Conservation (phyloP, 2,329 filamentous ascomycete genomes). For the Stachybotrys chartarum region DNA sequence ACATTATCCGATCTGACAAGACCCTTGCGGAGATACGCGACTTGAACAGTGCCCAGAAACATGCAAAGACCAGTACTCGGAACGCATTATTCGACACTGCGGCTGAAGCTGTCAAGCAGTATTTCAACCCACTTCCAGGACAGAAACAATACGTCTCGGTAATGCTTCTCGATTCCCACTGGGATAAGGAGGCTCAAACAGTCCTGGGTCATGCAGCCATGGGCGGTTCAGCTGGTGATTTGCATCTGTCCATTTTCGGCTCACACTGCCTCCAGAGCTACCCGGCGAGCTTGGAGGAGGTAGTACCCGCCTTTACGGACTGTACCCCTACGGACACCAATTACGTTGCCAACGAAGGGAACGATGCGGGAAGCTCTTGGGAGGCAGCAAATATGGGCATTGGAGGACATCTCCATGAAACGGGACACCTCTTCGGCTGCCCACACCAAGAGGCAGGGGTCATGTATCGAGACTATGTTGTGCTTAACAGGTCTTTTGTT, state of each 20-base stretch:
- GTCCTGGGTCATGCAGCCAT: slow-evolving; percentile 78
- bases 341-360: slow-evolving; percentile 76
- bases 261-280: slow-evolving; percentile 91
- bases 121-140: slow-evolving; percentile 68
- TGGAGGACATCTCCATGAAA: slow-evolving; percentile 86
- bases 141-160: slow-evolving; percentile 87
- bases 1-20: slow-evolving; percentile 75
- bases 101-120: slow-evolving; percentile 65
- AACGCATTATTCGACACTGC: slow-evolving; percentile 73
- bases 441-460: slow-evolving; percentile 86
- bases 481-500: slow-evolving; percentile 75
- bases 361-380: slow-evolving; percentile 86
- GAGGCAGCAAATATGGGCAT: slow-evolving; percentile 93
- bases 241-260: slow-evolving; percentile 84
- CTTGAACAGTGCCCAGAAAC: slow-evolving; percentile 71
- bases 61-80: slow-evolving; percentile 59
- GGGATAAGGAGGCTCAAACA: slow-evolving; percentile 65
- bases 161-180: slow-evolving; percentile 80
- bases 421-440: slow-evolving; percentile 83
- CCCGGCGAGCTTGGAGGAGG: slow-evolving; percentile 80
- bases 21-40: slow-evolving; percentile 79
- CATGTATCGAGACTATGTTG: slow-evolving; percentile 85
- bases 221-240: slow-evolving; percentile 64
- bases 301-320: slow-evolving; percentile 81
- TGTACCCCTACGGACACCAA: slow-evolving; percentile 82